Percentiles rank a stretch among this genome's conserved stretches.
Evolutionary conservation across 139 green algal genomes (phyloP).

Genomic region (Microglena sp.): DNA sequence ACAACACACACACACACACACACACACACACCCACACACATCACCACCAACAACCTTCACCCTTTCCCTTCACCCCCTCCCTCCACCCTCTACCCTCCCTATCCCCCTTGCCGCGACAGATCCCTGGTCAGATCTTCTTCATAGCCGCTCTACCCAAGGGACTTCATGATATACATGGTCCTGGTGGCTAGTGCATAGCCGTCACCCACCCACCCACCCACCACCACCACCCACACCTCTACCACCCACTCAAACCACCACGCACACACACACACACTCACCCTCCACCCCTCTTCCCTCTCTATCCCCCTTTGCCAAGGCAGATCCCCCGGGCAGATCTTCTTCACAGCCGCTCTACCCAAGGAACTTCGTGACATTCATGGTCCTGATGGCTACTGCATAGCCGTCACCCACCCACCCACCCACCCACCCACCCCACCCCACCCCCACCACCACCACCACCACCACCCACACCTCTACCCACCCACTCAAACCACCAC

Average conservation of each 20-base stretch:
- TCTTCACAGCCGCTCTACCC: slow-evolving; percentile 6
- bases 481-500: not conserved
- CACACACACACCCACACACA: not conserved
- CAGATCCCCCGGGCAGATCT: slow-evolving; percentile 55
- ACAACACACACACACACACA: too few species aligned
- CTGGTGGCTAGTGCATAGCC: too few species aligned
- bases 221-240: not conserved
- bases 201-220: not conserved
- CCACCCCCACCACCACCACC: not conserved
- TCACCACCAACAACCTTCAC: not conserved
- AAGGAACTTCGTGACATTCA: too few species aligned
- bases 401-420: not conserved
- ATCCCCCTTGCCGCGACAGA: slow-evolving; percentile 23
- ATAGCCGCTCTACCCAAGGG: not conserved
- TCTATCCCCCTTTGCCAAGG: too few species aligned
- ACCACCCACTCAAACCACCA: not conserved
- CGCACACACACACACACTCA: not conserved
- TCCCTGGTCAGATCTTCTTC: slow-evolving; percentile 35
- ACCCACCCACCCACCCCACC: not conserved
- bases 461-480: not conserved
- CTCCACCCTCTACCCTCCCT: not conserved
- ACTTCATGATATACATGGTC: not conserved
- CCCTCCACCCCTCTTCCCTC: too few species aligned
- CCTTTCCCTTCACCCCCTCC: not conserved
- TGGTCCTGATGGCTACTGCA: too few species aligned